Percentiles rank a stretch among this genome's conserved stretches.
phyloP scores from a whole-genome alignment of 2,329 filamentous ascomycete genomes.

The Juglanconis sp. region DNA sequence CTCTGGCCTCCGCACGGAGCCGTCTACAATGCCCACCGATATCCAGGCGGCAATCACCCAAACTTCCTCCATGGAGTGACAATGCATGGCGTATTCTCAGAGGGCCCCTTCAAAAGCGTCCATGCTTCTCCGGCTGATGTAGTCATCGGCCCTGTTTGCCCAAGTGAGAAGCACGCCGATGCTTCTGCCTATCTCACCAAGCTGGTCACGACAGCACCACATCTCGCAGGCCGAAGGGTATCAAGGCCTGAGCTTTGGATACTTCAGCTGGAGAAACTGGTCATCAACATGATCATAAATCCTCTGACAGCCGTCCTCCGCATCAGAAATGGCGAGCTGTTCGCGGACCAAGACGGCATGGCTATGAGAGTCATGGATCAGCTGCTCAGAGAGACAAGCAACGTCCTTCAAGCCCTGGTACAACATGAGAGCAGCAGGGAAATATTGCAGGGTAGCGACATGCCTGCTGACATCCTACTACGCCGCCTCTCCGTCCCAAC shows the following conservation, averaged over 20 bases:
- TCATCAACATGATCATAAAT: slow-evolving; percentile 77
- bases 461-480: slow-evolving; percentile 20
- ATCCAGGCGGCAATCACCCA: slow-evolving; percentile 43
- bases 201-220: slow-evolving; percentile 39
- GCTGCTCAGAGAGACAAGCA: slow-evolving; percentile 70
- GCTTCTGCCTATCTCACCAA: slow-evolving; percentile 36
- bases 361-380: slow-evolving; percentile 61
- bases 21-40: slow-evolving; percentile 41
- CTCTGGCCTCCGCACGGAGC: slow-evolving; percentile 52
- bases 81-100: slow-evolving; percentile 53
- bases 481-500: slow-evolving; percentile 41
- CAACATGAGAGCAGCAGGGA: slow-evolving; percentile 48
- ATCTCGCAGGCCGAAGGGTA: slow-evolving; percentile 40
- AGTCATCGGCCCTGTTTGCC: slow-evolving; percentile 44
- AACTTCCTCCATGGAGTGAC: slow-evolving; percentile 69
- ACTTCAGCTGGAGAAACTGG: slow-evolving; percentile 81
- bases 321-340: slow-evolving; percentile 73
- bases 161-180: slow-evolving; percentile 19
- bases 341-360: slow-evolving; percentile 51
- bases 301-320: slow-evolving; percentile 78
- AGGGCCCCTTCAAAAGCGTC: slow-evolving; percentile 47
- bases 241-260: slow-evolving; percentile 45
- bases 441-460: slow-evolving; percentile 30
- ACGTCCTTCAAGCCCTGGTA: slow-evolving; percentile 68
- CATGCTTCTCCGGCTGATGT: slow-evolving; percentile 50